Percentiles rank a stretch among this genome's conserved stretches.
phyloP scores from a whole-genome alignment of 2,329 filamentous ascomycete genomes.

The Fusarium nisikadoi region DNA sequence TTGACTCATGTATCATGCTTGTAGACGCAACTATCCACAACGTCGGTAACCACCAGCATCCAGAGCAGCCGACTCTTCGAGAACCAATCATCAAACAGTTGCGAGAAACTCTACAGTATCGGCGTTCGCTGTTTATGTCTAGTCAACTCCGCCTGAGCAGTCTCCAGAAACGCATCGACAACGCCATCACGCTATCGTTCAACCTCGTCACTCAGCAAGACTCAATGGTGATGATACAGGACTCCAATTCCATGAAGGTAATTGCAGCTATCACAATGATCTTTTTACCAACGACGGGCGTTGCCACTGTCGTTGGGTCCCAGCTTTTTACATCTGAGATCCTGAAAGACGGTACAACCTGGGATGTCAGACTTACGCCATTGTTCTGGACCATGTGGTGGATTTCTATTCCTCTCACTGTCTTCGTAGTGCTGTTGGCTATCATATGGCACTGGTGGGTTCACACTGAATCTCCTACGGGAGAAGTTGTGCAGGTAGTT shows the following conservation, averaged over 20 bases:
- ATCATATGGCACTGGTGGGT: constrained; percentile 47
- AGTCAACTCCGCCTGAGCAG: constrained; percentile 50
- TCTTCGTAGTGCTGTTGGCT: constrained; percentile 39
- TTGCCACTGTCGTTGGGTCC: constrained; percentile 48
- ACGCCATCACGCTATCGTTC: constrained; percentile 49
- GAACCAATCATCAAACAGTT: constrained; percentile 42
- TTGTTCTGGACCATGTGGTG: constrained; percentile 47
- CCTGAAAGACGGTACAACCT: constrained; percentile 27
- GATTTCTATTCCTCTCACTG: constrained; percentile 46
- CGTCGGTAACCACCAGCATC: constrained; percentile 16
- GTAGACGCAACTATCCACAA: constrained; percentile 35
- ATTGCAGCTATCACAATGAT: constrained; percentile 52
- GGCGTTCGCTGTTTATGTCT: constrained; percentile 49
- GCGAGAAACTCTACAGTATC: constrained; percentile 45
- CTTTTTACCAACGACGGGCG: constrained; percentile 51
- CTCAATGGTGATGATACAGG: constrained; percentile 49
- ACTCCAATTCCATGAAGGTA: constrained; percentile 52
- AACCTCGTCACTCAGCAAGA: constrained; percentile 53
- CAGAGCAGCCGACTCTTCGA: neutral
- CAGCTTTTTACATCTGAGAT: constrained; percentile 42
- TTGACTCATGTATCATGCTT: constrained; percentile 44
- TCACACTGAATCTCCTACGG: constrained; percentile 35
- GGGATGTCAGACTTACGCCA: constrained; percentile 41
- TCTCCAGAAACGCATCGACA: constrained; percentile 50
- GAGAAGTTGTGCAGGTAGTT: constrained; percentile 34